A percentile compares a stretch with the other conserved stretches of the same genome.
Evolutionary conservation across 202 grass and related monocot genomes (phyloP).

Genomic region (Panicum virgatum): DNA sequence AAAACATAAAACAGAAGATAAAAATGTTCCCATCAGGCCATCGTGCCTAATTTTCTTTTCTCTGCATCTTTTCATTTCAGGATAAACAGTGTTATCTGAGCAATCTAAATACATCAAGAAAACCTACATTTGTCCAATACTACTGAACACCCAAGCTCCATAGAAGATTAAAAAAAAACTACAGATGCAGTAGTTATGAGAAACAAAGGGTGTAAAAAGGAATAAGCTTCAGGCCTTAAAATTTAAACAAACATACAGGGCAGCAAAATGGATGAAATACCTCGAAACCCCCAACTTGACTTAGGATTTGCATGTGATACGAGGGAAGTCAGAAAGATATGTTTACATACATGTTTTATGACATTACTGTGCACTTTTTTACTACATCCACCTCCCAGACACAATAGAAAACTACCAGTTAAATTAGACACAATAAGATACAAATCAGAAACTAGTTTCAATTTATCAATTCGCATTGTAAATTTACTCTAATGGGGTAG

Average conservation of each 20-base stretch:
- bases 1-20: background rate
- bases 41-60: background rate
- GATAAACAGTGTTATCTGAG: background rate
- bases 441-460: background rate
- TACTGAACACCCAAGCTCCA: background rate
- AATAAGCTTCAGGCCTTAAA: background rate
- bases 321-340: background rate
- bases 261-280: constrained; percentile 1
- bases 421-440: background rate
- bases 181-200: background rate
- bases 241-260: constrained; percentile 13
- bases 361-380: background rate
- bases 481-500: background rate
- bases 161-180: background rate
- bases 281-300: background rate
- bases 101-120: constrained; percentile 1
- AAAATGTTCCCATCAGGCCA: background rate
- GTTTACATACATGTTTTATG: constrained; percentile 2
- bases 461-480: background rate
- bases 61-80: background rate
- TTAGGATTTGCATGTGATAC: background rate
- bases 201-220: background rate
- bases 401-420: background rate
- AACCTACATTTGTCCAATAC: background rate
- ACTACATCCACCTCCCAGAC: background rate